Conservation (phyloP, 768 basidiomycete genomes). For the Terana coerulea region DNA sequence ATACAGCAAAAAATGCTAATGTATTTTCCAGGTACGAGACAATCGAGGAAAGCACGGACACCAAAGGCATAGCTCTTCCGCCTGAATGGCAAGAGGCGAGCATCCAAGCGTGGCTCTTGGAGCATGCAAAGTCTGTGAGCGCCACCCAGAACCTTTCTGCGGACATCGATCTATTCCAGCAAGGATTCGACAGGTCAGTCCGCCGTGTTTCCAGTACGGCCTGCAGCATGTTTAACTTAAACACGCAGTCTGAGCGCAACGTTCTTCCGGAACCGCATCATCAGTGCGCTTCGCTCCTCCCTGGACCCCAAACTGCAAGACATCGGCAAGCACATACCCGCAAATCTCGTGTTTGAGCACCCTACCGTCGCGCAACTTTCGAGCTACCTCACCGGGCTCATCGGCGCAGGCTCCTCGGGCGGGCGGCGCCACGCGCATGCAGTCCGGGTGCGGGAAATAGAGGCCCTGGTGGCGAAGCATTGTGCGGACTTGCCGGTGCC, state of each 20-base stretch:
- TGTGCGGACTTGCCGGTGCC: not conserved
- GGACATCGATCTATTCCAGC: slow-evolving; percentile 9
- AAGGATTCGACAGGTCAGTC: slow-evolving; percentile 12
- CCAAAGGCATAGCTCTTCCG: slow-evolving; percentile 14
- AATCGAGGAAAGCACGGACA: slow-evolving; percentile 13
- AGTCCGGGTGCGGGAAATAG: not conserved
- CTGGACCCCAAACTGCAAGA: not conserved
- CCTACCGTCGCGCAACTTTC: slow-evolving; percentile 7
- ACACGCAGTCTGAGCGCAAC: slow-evolving; percentile 10
- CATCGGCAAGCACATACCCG: not conserved
- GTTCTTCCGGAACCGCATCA: slow-evolving; percentile 15
- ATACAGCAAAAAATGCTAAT: not conserved
- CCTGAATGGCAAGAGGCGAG: slow-evolving; percentile 2
- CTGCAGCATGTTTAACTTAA: not conserved
- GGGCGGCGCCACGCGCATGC: no score
- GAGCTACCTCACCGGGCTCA: not conserved
- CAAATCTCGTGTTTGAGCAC: slow-evolving; percentile 11
- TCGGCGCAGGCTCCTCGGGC: not conserved
- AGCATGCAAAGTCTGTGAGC: slow-evolving; percentile 9
- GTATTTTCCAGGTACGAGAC: slow-evolving; percentile 11
- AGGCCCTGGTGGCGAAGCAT: slow-evolving; percentile 1
- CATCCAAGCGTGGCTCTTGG: slow-evolving; percentile 11
- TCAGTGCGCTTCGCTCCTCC: slow-evolving; percentile 8
- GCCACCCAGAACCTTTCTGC: not conserved
- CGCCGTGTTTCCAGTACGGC: not conserved